Evolutionary conservation across 78 protist genomes (phyloP), one percentile per base, ranked within the genome.

Genomic region (Speleostelium caveatum): DNA sequence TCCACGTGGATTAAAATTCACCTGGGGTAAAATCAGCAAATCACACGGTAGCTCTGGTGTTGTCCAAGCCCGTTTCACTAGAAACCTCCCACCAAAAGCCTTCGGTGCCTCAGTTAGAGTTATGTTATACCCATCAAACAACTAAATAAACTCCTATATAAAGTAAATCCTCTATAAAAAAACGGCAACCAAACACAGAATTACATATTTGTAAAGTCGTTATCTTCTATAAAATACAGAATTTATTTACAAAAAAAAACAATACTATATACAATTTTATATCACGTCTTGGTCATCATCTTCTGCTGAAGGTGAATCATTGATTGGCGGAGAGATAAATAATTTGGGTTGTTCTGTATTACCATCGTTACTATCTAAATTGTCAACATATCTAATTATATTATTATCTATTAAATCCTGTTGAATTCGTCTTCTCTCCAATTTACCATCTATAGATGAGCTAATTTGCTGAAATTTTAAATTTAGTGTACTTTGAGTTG

Each of bases 21-120:
- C 97, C 92, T 98, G 99, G 99, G 99, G 99, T 79, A 75, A 87
- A 68, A 66, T 98, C 75, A 76, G 94, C 86, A 62, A 95, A 55
- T 0, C 99, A n/a, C 99, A 98, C 96, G 99, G 99, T 45, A 94
- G 94, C 96, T 42, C 77, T 60, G 99, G 99, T 41, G 96, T 61
- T 35, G 99, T 98, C 60, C 97, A 98, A 66, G 98, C 96, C 65
- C 86, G 95, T 95, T 98, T 98, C 99, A 3, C 66, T 56, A 26
- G 39, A 51, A 93, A 95, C 97, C 95, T 98, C 39, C 99, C 99
- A 72, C 96, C 99, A 66, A 39, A 53, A 28, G 93, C 98, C 28
- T 26, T 98, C 63, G 99, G 98, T 63, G 97, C 95, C 32, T 24
- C 75, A 33, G 83, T 91, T 38, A 92, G 99, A 39, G 97, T 98